Base-by-base conservation (phyloP, 2,329 filamentous ascomycete species). In the Dactylellina cionopaga region DNA sequence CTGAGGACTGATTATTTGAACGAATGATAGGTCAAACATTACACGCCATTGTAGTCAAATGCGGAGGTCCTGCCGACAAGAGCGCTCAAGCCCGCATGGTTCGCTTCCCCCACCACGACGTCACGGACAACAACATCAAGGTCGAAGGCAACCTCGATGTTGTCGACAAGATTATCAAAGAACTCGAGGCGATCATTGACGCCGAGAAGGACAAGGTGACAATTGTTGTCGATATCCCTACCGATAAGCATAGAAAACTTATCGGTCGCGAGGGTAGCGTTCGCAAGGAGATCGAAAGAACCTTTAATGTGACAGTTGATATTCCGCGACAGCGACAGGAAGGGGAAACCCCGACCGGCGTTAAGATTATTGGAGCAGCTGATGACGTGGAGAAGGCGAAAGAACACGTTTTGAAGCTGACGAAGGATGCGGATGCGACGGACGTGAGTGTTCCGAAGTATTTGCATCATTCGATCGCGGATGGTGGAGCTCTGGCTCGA, bases 401-500 rank as follows among this genome's bases (percentile, higher is more conserved):
- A 84, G 87, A 88, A 69, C 92, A 97, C 81, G 92, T 99, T 75
- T 81, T 87, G 55, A 84, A 86, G 35, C 82, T 96, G 56, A 85
- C 93, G 75, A 94, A 96, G 84, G 89, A 93, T 76, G 90, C 94
- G 79, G 89, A 95, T 80, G 91, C 92, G 74, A 92, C 95, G 84
- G 95, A 90, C 0, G 81, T 98, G n/a, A 85, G 90, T 76, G 86
- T 99, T 6, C 94, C 95, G 9, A 87, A 89, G 70, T 87, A 89
- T 76, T 84, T 95, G 71, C 95, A 99, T 83, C 92, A 98, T 80
- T 82, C 85, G 70, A 86, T 99, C 76, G 87, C 91, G 56, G 94
- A 96, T 80, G 93, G 94, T 75, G 95, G 94, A 0, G 89, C 92
- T 77, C 91, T 98, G 83, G 97, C 98, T 90, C 91, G 94, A 75